Base-by-base conservation (phyloP, 345 rosid species). In the Citropsis articulata region DNA sequence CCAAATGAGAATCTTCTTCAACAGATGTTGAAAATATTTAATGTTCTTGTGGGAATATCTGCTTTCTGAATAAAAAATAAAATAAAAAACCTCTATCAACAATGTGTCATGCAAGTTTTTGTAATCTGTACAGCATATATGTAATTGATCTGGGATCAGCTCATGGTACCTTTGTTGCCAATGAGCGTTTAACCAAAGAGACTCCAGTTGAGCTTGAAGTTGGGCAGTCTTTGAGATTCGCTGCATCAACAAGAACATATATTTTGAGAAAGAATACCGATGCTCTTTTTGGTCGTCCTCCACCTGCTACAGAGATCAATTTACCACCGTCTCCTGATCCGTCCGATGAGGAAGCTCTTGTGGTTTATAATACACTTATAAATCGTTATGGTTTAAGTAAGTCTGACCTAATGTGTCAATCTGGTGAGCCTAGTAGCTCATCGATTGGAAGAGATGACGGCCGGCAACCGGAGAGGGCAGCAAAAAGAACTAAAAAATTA, bases 91-190 rank as follows among this genome's bases (percentile, higher is more conserved):
- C 22, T 67, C 70, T 66, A 8, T 64, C 45, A 75, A n/a, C 42
- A 13, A 35, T 73, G 24, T 63, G 35, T 25, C 55, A 60, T 76
- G 18, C 33, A 69, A 75, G 28, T 9, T 57, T 68, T 72, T 40
- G 40, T 80, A 36, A 69, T 42, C 72, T 75, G 70, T 75, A 76
- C 88, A 94, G 98, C 79, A 78, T 94, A 61, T 94, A 82, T 78
- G 94, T 92, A 27, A 89, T 90, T 80, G 98, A 90, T 84, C 79
- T 91, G 85, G 91, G 98, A 65, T 92, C 95, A 77, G 89, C 86
- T 19, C 98, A 88, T 66, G 98, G 98, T 45, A 94, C 94, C 2
- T 94, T 95, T 76, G 99, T 94, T 68, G 98, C 98, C 6, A 90
- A 92, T 71, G 99, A 96, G 87, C 87, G 99, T 35, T 77, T 96